phyloP scores from a whole-genome alignment of 2,329 filamentous ascomycete species.

The Thyridium curvatum region DNA sequence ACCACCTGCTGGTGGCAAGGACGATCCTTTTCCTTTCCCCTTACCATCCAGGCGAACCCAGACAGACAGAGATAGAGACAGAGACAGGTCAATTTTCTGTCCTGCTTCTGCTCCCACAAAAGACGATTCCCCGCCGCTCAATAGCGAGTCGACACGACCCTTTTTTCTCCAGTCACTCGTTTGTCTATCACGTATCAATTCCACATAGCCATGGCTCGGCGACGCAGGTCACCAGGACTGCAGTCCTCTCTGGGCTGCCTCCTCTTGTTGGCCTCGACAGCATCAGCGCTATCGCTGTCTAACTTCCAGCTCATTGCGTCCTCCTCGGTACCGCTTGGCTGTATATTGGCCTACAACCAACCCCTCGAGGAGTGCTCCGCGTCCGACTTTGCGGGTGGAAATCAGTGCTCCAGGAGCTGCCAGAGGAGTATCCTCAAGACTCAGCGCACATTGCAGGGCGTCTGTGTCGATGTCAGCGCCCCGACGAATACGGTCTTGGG shows the following conservation, averaged over 20 bases:
- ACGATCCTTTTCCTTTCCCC: too few species aligned
- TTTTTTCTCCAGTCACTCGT: conserved; percentile 6
- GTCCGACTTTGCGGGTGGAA: conserved; percentile 26
- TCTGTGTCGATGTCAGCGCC: conserved; percentile 68
- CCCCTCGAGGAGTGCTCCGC: conserved; percentile 28
- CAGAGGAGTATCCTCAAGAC: conserved; percentile 62
- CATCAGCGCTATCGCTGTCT: conserved; percentile 26
- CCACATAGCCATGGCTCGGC: not conserved
- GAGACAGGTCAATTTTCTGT: too few species aligned
- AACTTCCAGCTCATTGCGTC: conserved; percentile 33
- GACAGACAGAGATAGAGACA: too few species aligned
- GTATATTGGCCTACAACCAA: conserved; percentile 34
- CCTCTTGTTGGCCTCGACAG: conserved; percentile 14
- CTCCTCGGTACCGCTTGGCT: conserved; percentile 26
- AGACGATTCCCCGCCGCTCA: too few species aligned
- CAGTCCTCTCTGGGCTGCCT: conserved; percentile 5
- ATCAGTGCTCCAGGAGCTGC: conserved; percentile 30
- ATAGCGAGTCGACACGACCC: conserved; percentile 3
- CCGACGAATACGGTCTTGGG: conserved; percentile 25
- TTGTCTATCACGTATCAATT: too few species aligned
- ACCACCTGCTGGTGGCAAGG: too few species aligned
- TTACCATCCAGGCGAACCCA: too few species aligned
- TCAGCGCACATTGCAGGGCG: conserved; percentile 61
- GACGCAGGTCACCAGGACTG: conserved; percentile 3
- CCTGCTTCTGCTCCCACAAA: too few species aligned